These are phyloP conservation scores for Letharia lupina DNA, from an alignment of 495 filamentous ascomycete species.

Conservation along the genomic window DNA sequence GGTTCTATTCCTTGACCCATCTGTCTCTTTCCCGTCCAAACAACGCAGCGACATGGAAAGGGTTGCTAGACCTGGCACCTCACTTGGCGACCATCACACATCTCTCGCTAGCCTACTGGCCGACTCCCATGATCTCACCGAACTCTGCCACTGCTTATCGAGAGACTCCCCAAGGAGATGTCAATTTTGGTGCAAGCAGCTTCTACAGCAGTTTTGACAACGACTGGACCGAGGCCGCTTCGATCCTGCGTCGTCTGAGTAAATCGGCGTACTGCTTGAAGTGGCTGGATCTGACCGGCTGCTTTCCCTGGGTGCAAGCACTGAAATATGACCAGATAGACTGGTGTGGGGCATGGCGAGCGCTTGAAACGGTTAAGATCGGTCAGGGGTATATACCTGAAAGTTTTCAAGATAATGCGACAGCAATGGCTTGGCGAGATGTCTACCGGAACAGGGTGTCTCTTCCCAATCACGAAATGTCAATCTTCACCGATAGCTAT, in stretches of 20 bases:
- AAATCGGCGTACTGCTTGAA: constrained; percentile 59
- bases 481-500: background rate
- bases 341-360: constrained; percentile 20
- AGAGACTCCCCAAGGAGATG: constrained; percentile 38
- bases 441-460: background rate
- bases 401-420: constrained; percentile 1
- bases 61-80: constrained; percentile 53
- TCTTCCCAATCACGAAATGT: background rate
- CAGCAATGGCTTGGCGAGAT: background rate
- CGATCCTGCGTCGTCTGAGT: constrained; percentile 60
- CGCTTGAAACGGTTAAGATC: constrained; percentile 18
- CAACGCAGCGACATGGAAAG: constrained; percentile 51
- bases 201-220: constrained; percentile 57
- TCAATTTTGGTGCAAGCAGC: constrained; percentile 55
- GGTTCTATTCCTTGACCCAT: constrained; percentile 44
- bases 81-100: constrained; percentile 62
- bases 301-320: constrained; percentile 58
- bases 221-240: constrained; percentile 62
- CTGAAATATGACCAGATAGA: constrained; percentile 37
- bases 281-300: constrained; percentile 76
- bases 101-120: constrained; percentile 75
- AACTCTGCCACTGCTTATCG: constrained; percentile 46
- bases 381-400: constrained; percentile 19
- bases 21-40: constrained; percentile 47
- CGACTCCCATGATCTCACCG: constrained; percentile 58